These are phyloP conservation scores for Acacia confusa DNA, from an alignment of 306 rosid genomes.

Conservation along the genomic window DNA sequence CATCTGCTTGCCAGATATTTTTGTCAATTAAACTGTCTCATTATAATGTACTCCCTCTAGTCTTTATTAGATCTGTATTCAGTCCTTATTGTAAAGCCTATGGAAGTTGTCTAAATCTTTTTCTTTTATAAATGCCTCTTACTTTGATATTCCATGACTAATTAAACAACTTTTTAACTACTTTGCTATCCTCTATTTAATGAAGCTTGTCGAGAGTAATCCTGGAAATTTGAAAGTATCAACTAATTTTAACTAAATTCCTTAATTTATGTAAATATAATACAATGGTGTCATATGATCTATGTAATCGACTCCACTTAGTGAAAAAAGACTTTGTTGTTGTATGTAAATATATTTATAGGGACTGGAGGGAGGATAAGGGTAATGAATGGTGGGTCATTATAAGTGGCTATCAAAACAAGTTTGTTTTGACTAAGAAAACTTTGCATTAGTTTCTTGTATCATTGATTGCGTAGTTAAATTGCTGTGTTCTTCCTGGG, in stretches of 20 bases:
- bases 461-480: neutral
- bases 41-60: neutral
- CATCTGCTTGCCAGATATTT: neutral
- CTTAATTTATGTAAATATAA: too few relatives aligned
- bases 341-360: too few relatives aligned
- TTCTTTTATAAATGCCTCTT: too few relatives aligned
- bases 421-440: neutral
- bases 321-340: too few relatives aligned
- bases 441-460: neutral
- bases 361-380: neutral
- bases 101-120: too few relatives aligned
- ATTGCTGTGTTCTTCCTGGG: slow-evolving; percentile 4
- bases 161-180: neutral
- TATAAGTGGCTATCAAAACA: neutral
- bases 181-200: neutral
- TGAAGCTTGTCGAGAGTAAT: neutral
- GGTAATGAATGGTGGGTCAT: neutral
- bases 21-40: neutral
- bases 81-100: neutral
- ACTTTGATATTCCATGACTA: neutral
- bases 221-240: neutral
- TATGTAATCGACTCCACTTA: too few relatives aligned
- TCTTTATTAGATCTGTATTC: neutral
- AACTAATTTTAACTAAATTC: neutral
- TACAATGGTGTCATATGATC: too few relatives aligned